Base-by-base conservation (phyloP, 495 filamentous ascomycete species). In the Penicillium riverlandense region DNA sequence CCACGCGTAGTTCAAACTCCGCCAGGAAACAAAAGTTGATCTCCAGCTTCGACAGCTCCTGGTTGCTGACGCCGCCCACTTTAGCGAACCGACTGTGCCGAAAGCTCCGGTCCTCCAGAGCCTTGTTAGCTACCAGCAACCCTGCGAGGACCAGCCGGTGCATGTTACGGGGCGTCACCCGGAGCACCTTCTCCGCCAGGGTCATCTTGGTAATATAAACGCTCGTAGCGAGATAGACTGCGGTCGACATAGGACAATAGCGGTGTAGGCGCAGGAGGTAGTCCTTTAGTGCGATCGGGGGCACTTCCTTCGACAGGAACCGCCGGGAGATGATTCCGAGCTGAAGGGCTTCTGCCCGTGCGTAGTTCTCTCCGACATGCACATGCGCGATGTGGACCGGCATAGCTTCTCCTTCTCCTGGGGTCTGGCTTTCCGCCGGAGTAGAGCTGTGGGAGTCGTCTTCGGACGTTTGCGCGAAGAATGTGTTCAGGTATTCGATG, bases 161-260 rank as follows among this genome's bases (percentile, higher is more conserved):
- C 43, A 86, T 82, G 39, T 95, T 98, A 33, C 85, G 77, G 43
- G 75, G 74, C 7, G 88, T 94, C 14, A 96, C 78, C 2, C 78
- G 75, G 11, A 92, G 78, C 11, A 81, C 72, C 40, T 76, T 76
- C 50, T 96, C 88, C 30, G 81, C 67, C 8, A 90, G 75, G 1
- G 81, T 83, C 34, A 97, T 76, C 39, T 79, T 76, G 54, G 88
- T 83, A 41, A 96, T 89, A 61, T 97, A 97, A n/a, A 84, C 66
- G 37, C 87, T 88, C 2, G 92, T 82, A 2, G 92, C 89, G n/a
- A 98, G 80, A 53, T 92, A 95, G 29, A 96, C 94, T 11, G 82
- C 90, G 2, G 92, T 91, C n/a, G 89, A 94, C 80, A 96, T 85
- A 14, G 94, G 91, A 51, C 92, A 98, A 61, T 82, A 97, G 32